Percentiles rank a stretch among this genome's conserved stretches.
These are phyloP conservation scores for Boeremia lycopersici DNA, from an alignment of 2,329 filamentous ascomycete genomes.

Conservation along the genomic window DNA sequence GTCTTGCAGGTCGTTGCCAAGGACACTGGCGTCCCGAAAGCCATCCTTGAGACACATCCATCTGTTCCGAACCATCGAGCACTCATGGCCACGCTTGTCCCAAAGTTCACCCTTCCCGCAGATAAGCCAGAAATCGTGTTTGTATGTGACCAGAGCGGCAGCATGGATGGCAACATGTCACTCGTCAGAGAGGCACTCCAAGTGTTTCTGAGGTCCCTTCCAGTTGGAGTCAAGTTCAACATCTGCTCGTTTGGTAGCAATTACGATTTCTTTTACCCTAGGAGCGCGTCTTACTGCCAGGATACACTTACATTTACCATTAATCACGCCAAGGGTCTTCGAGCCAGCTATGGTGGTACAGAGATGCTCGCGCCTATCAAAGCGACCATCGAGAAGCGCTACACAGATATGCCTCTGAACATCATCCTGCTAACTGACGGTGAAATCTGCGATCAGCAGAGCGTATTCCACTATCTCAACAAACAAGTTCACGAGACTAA, in stretches of 20 bases:
- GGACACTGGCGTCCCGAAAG: constrained; percentile 65
- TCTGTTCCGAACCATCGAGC: constrained; percentile 66
- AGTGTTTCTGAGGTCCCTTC: constrained; percentile 70
- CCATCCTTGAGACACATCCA: constrained; percentile 70
- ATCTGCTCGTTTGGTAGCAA: constrained; percentile 69
- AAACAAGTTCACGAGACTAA: constrained; percentile 48
- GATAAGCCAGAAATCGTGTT: constrained; percentile 70
- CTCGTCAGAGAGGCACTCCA: constrained; percentile 63
- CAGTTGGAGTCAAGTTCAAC: constrained; percentile 69
- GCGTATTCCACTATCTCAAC: constrained; percentile 57
- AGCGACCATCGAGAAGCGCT: constrained; percentile 54
- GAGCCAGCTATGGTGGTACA: constrained; percentile 60
- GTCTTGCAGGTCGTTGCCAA: constrained; percentile 68
- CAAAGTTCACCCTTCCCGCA: constrained; percentile 67
- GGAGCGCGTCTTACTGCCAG: constrained; percentile 55
- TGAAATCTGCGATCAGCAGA: constrained; percentile 57
- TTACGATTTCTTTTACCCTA: constrained; percentile 55
- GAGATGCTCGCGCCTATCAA: constrained; percentile 57
- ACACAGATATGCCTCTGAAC: constrained; percentile 56
- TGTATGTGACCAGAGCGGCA: constrained; percentile 73
- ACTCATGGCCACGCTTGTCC: constrained; percentile 73
- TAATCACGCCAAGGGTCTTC: constrained; percentile 51
- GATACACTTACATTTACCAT: constrained; percentile 53
- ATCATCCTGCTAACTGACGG: constrained; percentile 65
- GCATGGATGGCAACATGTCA: constrained; percentile 63